Conservation (phyloP, 495 filamentous ascomycete genomes). For the Penicillium coprophilum region DNA sequence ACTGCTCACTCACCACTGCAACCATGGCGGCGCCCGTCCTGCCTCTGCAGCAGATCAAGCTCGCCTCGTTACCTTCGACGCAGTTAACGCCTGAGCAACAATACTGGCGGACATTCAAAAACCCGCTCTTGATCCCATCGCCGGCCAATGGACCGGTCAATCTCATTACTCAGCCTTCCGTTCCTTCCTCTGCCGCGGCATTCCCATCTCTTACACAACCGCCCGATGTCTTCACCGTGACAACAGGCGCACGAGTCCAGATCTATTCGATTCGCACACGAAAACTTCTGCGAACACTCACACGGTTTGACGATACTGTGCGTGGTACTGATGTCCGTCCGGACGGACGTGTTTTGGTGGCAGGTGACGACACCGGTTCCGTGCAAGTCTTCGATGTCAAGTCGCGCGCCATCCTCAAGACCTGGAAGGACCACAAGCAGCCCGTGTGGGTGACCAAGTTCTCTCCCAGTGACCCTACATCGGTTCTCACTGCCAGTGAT, state of each 20-base stretch:
- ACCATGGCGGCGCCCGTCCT: slow-evolving; percentile 86
- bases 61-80: slow-evolving; percentile 58
- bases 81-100: slow-evolving; percentile 78
- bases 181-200: slow-evolving; percentile 46
- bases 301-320: slow-evolving; percentile 84
- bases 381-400: slow-evolving; percentile 94
- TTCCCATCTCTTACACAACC: slow-evolving; percentile 48
- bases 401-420: slow-evolving; percentile 88
- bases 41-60: slow-evolving; percentile 78
- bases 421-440: slow-evolving; percentile 94
- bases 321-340: slow-evolving; percentile 81
- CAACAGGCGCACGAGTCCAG: slow-evolving; percentile 85
- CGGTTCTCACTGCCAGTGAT: slow-evolving; percentile 79
- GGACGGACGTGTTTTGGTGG: slow-evolving; percentile 84
- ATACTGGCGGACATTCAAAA: slow-evolving; percentile 93
- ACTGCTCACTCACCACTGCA: slow-evolving; percentile 11
- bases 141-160: slow-evolving; percentile 82
- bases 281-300: slow-evolving; percentile 87
- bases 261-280: slow-evolving; percentile 87
- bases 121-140: slow-evolving; percentile 80
- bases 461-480: slow-evolving; percentile 80
- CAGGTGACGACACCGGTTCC: slow-evolving; percentile 84
- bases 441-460: slow-evolving; percentile 91
- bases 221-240: slow-evolving; percentile 85
- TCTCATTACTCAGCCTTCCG: slow-evolving; percentile 76